phyloP scores from a whole-genome alignment of 257 asterid species.

The Galeopsis tetrahit region DNA sequence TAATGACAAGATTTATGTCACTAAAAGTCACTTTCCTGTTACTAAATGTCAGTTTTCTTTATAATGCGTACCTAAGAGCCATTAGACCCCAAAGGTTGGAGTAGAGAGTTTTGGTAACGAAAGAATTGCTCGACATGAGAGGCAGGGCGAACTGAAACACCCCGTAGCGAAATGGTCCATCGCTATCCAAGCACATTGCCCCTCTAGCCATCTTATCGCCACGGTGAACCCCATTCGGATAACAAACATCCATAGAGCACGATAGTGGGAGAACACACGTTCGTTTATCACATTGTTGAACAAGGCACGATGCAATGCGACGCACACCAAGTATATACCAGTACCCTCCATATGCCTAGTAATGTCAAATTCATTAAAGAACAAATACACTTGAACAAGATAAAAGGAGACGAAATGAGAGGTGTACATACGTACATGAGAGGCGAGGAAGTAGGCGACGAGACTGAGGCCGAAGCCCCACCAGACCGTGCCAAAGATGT shows the following conservation, averaged over 20 bases:
- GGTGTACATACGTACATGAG: constrained; percentile 57
- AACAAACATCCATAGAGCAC: constrained; percentile 49
- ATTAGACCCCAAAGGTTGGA: constrained; percentile 71
- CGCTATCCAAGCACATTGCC: constrained; percentile 54
- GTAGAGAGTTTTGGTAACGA: constrained; percentile 54
- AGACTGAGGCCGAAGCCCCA: constrained; percentile 75
- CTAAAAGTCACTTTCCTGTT: too few species aligned
- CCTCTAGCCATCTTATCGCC: constrained; percentile 40
- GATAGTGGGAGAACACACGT: constrained; percentile 48
- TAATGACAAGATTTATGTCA: too few species aligned
- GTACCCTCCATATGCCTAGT: constrained; percentile 66
- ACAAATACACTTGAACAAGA: background rate
- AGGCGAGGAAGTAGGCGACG: constrained; percentile 66
- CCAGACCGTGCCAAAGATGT: constrained; percentile 67
- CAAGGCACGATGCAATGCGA: constrained; percentile 57
- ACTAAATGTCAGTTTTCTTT: too few species aligned
- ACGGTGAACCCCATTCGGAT: constrained; percentile 28
- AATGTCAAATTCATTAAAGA: background rate
- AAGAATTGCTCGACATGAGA: constrained; percentile 54
- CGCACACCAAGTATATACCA: constrained; percentile 66
- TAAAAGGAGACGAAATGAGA: background rate
- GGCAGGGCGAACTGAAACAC: constrained; percentile 66
- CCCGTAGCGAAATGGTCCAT: constrained; percentile 58
- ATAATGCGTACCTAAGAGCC: constrained; percentile 55
- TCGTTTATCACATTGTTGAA: constrained; percentile 41